These are phyloP conservation scores for Mortierella antarctica DNA, from an alignment of 192 early-diverging fungal genomes.

Conservation along the genomic window DNA sequence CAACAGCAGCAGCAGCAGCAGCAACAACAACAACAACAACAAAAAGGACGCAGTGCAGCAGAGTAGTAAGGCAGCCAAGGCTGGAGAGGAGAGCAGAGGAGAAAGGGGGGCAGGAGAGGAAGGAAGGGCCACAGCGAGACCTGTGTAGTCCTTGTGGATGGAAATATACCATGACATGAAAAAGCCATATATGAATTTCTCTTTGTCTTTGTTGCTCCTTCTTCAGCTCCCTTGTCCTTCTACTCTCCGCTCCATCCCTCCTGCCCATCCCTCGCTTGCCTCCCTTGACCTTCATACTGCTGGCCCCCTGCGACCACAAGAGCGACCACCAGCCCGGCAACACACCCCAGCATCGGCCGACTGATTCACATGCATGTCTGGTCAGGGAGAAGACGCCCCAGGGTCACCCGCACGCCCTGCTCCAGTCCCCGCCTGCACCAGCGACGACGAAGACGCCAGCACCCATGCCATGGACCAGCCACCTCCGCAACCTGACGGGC, in stretches of 20 bases:
- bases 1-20: not conserved
- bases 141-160: not conserved
- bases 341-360: not conserved
- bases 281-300: not conserved
- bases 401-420: slow-evolving; percentile 13
- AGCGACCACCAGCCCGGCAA: not conserved
- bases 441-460: not conserved
- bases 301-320: not conserved
- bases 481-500: not conserved
- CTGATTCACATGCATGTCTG: slow-evolving; percentile 35
- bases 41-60: not conserved
- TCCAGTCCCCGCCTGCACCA: not conserved
- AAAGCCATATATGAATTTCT: not conserved
- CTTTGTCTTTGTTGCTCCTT: not conserved
- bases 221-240: not conserved
- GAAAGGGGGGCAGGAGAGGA: not conserved
- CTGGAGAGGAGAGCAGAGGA: not conserved
- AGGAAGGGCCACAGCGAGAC: not conserved
- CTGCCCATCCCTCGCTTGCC: not conserved
- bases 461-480: not conserved
- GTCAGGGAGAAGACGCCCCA: slow-evolving; percentile 34
- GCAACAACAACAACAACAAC: not conserved
- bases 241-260: not conserved
- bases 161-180: too few species aligned
- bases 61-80: not conserved